Evolutionary conservation across 1,284 basidiomycete genomes (phyloP).

Genomic region (Polyporus tsugae): DNA sequence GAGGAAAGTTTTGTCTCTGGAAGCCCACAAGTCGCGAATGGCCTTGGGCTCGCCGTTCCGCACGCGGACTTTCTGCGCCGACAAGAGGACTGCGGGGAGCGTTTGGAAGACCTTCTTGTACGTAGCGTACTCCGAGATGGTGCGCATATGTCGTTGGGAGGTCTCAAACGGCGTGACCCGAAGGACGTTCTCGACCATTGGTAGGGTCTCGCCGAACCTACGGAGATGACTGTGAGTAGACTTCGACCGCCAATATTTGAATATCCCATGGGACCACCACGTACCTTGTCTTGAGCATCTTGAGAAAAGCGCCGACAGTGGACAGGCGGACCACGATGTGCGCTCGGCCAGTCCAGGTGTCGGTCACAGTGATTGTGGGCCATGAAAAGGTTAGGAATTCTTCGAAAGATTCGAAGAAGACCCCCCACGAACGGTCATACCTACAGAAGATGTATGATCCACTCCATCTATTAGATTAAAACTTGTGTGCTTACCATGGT

Average conservation of each 20-base stretch:
- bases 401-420: conserved; percentile 82
- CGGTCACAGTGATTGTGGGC: conserved; percentile 85
- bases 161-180: conserved; percentile 73
- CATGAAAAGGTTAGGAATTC: conserved; percentile 87
- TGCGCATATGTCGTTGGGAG: conserved; percentile 70
- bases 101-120: conserved; percentile 81
- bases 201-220: conserved; percentile 79
- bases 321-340: conserved; percentile 82
- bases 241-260: background rate
- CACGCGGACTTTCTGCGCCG: conserved; percentile 74
- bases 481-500: conserved; percentile 62
- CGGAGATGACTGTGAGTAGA: conserved; percentile 1
- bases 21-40: conserved; percentile 75
- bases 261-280: conserved; percentile 15
- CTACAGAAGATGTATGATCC: conserved; percentile 47
- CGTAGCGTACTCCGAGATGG: conserved; percentile 70
- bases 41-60: conserved; percentile 74
- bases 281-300: conserved; percentile 82
- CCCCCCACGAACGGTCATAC: conserved; percentile 86
- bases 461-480: conserved; percentile 10
- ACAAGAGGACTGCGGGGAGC: conserved; percentile 74
- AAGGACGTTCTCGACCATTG: conserved; percentile 74
- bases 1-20: conserved; percentile 76
- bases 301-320: conserved; percentile 75
- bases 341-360: conserved; percentile 73